phyloP scores from a whole-genome alignment of 495 filamentous ascomycete genomes.

The Penicillium dipodomyicola region DNA sequence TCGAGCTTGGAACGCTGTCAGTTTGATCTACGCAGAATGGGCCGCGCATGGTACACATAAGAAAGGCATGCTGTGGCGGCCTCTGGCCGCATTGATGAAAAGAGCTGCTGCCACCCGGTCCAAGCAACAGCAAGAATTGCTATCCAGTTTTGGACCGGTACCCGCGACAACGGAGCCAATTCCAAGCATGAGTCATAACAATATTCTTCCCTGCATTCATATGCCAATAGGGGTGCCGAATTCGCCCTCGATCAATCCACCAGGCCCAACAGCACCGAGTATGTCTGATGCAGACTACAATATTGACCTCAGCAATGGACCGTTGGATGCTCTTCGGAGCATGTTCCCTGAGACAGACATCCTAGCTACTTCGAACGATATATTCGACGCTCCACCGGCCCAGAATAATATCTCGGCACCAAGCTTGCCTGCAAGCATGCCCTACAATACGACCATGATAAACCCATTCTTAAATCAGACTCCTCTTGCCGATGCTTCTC shows the following conservation, averaged over 20 bases:
- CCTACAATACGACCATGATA: slow-evolving; percentile 14
- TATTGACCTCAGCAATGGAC: slow-evolving; percentile 35
- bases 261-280: background rate
- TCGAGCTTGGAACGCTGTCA: slow-evolving; percentile 76
- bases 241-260: slow-evolving; percentile 3
- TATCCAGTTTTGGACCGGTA: slow-evolving; percentile 21
- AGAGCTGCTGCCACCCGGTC: slow-evolving; percentile 51
- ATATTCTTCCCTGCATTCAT: slow-evolving; percentile 21
- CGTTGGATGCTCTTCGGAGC: slow-evolving; percentile 26
- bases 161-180: slow-evolving; percentile 8
- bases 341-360: slow-evolving; percentile 36
- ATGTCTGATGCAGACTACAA: slow-evolving; percentile 12
- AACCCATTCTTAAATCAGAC: slow-evolving; percentile 19
- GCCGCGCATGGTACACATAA: slow-evolving; percentile 52
- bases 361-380: slow-evolving; percentile 19
- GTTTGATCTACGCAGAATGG: slow-evolving; percentile 55
- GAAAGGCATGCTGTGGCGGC: slow-evolving; percentile 69
- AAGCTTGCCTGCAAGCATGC: slow-evolving; percentile 6
- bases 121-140: slow-evolving; percentile 35
- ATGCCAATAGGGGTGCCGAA: slow-evolving; percentile 9
- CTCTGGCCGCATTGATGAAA: slow-evolving; percentile 67
- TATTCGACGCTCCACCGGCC: slow-evolving; percentile 9
- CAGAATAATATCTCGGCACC: slow-evolving; percentile 10
- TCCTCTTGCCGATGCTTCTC: slow-evolving; percentile 5
- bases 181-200: slow-evolving; percentile 8